phyloP scores from a whole-genome alignment of 306 rosid species.

The Corylus avellana region DNA sequence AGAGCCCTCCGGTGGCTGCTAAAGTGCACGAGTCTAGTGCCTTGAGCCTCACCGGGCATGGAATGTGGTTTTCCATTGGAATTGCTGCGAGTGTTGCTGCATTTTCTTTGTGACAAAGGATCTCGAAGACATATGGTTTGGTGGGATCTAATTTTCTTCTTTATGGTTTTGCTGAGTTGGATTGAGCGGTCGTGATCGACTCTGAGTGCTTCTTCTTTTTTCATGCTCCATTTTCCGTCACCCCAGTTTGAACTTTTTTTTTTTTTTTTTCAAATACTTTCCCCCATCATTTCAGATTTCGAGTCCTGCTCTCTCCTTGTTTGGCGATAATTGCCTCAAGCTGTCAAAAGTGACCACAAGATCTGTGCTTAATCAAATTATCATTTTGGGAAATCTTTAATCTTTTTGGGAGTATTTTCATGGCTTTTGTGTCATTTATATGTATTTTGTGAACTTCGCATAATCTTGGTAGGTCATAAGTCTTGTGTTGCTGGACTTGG shows the following conservation, averaged over 20 bases:
- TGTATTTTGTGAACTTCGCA: too few species aligned
- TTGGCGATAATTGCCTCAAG: too few species aligned
- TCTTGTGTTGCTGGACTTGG: too few species aligned
- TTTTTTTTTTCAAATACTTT: background rate
- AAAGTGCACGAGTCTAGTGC: constrained; percentile 15
- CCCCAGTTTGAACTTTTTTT: background rate
- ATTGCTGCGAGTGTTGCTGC: constrained; percentile 17
- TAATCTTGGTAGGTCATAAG: too few species aligned
- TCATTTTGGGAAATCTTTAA: too few species aligned
- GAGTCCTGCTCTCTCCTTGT: too few species aligned
- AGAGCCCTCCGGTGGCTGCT: background rate
- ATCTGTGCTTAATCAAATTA: too few species aligned
- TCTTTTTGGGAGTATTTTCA: too few species aligned
- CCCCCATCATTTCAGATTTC: too few species aligned
- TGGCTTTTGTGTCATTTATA: too few species aligned
- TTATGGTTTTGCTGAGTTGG: constrained; percentile 10
- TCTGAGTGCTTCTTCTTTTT: background rate
- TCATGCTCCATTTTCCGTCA: too few species aligned
- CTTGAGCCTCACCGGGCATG: constrained; percentile 13
- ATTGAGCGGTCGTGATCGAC: constrained; percentile 10
- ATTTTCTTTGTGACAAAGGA: constrained; percentile 4
- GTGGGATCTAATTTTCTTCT: constrained; percentile 15
- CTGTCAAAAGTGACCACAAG: too few species aligned
- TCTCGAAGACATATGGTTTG: background rate
- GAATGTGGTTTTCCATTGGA: constrained; percentile 29